phyloP scores from a whole-genome alignment of 495 filamentous ascomycete genomes.

The Neurospora africana region DNA sequence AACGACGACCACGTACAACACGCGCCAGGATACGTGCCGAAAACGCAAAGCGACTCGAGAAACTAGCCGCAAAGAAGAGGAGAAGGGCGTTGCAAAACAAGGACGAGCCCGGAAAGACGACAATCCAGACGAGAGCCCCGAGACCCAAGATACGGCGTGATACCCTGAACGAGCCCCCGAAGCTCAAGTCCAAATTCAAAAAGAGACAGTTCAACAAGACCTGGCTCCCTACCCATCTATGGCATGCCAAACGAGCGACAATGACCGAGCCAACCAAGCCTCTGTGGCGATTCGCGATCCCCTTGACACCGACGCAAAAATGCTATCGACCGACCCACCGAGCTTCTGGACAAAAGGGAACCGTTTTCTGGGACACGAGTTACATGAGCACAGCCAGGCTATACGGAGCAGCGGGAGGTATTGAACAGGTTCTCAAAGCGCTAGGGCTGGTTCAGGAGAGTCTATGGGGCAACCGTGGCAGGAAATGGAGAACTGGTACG shows the following conservation, averaged over 20 bases:
- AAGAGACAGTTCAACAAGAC: conserved; percentile 83
- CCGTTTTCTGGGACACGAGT: conserved; percentile 85
- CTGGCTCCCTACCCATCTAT: conserved; percentile 92
- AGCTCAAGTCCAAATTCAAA: conserved; percentile 58
- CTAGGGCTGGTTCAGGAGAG: conserved; percentile 50
- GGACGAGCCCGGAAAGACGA: conserved; percentile 5
- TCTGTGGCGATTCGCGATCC: conserved; percentile 82
- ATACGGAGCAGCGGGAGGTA: conserved; percentile 51
- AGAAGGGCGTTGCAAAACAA: conserved; percentile 40
- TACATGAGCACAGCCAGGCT: conserved; percentile 83
- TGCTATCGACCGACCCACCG: conserved; percentile 80
- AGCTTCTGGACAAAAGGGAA: conserved; percentile 48
- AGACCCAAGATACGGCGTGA: conserved; percentile 63
- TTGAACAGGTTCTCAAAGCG: conserved; percentile 53
- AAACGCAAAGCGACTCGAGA: conserved; percentile 61
- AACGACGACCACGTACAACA: conserved; percentile 57
- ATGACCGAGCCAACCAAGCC: conserved; percentile 72
- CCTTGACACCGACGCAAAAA: conserved; percentile 77
- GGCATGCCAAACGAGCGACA: conserved; percentile 81
- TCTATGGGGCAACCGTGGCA: conserved; percentile 50
- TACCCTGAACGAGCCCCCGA: conserved; percentile 53
- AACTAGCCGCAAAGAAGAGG: conserved; percentile 48
- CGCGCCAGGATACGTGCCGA: conserved; percentile 68
- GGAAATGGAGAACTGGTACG: conserved; percentile 64
- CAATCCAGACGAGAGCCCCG: conserved; percentile 32